These are phyloP conservation scores for Ceraceosorus guamensis DNA, from an alignment of 1,284 basidiomycete species.

Conservation along the genomic window DNA sequence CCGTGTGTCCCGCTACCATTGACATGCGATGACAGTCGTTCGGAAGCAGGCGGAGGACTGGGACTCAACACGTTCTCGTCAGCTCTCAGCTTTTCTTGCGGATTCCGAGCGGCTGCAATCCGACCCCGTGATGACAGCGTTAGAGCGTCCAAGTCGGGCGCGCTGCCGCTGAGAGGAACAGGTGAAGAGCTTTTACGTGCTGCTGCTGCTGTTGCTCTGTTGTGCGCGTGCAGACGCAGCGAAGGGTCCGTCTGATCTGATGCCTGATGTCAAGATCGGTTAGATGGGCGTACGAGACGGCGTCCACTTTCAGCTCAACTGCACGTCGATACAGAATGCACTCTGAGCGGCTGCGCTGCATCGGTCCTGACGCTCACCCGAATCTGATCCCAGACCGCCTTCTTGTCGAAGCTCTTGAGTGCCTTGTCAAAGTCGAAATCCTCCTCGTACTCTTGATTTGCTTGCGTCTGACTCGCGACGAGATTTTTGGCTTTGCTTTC, in stretches of 20 bases:
- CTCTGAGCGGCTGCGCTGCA: too few relatives aligned
- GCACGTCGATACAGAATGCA: background rate
- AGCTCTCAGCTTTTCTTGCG: background rate
- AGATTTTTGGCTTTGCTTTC: too few relatives aligned
- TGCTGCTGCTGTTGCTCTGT: background rate
- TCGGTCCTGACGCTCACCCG: background rate
- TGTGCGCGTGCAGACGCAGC: background rate
- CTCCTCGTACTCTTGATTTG: background rate
- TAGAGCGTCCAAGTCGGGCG: background rate
- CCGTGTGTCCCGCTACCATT: too few relatives aligned
- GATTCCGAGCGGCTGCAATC: background rate
- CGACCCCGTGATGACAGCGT: background rate
- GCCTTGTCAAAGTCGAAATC: constrained; percentile 8
- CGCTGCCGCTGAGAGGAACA: background rate
- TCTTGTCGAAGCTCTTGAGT: constrained; percentile 5
- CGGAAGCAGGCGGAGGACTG: background rate
- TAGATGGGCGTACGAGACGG: background rate
- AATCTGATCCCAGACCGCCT: constrained; percentile 7
- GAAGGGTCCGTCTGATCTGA: background rate
- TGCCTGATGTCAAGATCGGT: background rate
- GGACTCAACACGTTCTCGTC: background rate
- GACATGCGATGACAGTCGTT: background rate
- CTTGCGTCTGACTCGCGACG: too few relatives aligned
- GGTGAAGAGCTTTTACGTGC: background rate
- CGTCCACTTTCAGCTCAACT: background rate